Percentiles rank a stretch among this genome's conserved stretches.
These are phyloP conservation scores for Vigna angularis DNA, from an alignment of 306 rosid genomes.

Conservation along the genomic window DNA sequence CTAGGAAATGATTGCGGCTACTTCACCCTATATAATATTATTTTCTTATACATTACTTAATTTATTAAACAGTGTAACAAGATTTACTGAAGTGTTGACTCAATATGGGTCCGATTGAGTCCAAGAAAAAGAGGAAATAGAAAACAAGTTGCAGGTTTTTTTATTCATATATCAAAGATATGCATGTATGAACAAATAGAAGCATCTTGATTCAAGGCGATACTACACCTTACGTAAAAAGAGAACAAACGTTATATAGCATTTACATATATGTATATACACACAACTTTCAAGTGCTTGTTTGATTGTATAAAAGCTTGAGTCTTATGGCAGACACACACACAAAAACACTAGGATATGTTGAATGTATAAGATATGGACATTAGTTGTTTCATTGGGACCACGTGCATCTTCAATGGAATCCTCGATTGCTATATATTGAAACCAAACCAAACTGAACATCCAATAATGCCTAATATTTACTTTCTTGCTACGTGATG, in stretches of 20 bases:
- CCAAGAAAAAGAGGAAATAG: constrained; percentile 32
- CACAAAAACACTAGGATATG: constrained; percentile 10
- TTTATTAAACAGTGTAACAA: constrained; percentile 6
- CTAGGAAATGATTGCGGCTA: constrained; percentile 33
- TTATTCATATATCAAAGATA: constrained; percentile 9
- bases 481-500: constrained; percentile 24
- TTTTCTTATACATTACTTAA: neutral
- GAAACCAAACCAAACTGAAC: constrained; percentile 27
- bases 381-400: constrained; percentile 12
- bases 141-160: constrained; percentile 8
- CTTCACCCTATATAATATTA: constrained; percentile 7
- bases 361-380: neutral
- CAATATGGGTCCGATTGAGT: constrained; percentile 4
- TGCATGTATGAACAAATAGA: constrained; percentile 13
- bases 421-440: constrained; percentile 12
- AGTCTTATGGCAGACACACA: constrained; percentile 16
- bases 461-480: constrained; percentile 12
- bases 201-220: constrained; percentile 15
- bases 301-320: constrained; percentile 15
- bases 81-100: constrained; percentile 14
- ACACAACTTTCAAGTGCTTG: neutral
- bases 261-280: neutral
- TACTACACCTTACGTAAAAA: neutral
- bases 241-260: constrained; percentile 1
- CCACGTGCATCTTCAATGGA: constrained; percentile 21